Evolutionary conservation across 164 flowering plant species (phyloP), one percentile per base, ranked within the genome.

Genomic region (Berberis vulgaris): DNA sequence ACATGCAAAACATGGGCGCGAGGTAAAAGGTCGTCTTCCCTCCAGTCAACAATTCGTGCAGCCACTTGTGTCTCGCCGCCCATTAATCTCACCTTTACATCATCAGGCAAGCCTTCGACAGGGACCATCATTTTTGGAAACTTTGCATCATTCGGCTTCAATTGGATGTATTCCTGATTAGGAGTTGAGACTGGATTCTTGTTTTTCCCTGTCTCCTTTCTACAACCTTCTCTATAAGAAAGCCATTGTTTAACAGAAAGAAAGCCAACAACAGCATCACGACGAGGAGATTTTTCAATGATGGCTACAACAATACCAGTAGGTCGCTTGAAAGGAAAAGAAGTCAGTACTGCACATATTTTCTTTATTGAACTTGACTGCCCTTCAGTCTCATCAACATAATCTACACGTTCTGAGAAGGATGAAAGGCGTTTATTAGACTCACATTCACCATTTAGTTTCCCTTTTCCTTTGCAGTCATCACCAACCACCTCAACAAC

Each of bases 241-340:
- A 83, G 55, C 82, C 83, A 82, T 68, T 81, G 80, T 66, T 78
- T 83, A 41, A 79, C 75, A 79, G 77, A 73, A 44, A 95, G 88
- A 77, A 77, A 81, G 59, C 99, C 97, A 72, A 91, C 83, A 69
- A 95, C 62, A 59, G 81, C 63, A 67, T 81, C 77, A 64, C 97
- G 80, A 6, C 87, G 87, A 65, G 70, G 79, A 63, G 97, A 95
- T 59, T 60, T 81, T 66, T 86, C 80, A 69, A 89, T 59, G 46
- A 95, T 76, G 9, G 88, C 83, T 39, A 95, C 79, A 53, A 95
- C 96, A 63, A 67, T 81, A 9, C 99, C 99, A 43, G 99, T 89
- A 43, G 99, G 96, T 41, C 99, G 73, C 76, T 85, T 95, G 41
- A 72, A 76, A 41, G 96, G 97, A 58, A 62, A 76, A 53, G 80